These are phyloP conservation scores for Cymodocea nodosa DNA, from an alignment of 116 monocot genomes.

Conservation along the genomic window DNA sequence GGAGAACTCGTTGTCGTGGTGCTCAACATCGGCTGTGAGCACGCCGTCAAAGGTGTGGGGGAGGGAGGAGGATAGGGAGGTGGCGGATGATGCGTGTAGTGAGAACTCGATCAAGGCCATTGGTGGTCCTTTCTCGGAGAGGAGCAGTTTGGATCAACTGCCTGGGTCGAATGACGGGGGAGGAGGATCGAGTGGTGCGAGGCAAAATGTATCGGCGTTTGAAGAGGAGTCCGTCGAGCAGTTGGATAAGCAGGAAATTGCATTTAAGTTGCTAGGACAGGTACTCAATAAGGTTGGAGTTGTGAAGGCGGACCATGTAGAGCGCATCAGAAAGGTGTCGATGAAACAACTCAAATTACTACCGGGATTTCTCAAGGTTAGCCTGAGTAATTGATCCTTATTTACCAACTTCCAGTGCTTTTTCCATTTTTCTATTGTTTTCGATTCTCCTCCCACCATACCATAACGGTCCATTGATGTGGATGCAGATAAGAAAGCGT, in stretches of 20 bases:
- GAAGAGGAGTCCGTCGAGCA: constrained; percentile 61
- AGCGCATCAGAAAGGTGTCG: constrained; percentile 46
- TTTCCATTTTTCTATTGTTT: not conserved
- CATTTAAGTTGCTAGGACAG: constrained; percentile 63
- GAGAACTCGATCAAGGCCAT: constrained; percentile 22
- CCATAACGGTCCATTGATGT: not conserved
- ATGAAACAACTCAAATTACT: constrained; percentile 64
- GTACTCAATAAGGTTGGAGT: constrained; percentile 25
- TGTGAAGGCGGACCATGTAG: constrained; percentile 28
- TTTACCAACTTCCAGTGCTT: too few relatives aligned
- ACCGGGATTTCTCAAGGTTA: constrained; percentile 82
- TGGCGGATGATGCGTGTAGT: constrained; percentile 33
- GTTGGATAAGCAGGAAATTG: constrained; percentile 71
- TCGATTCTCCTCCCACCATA: not conserved
- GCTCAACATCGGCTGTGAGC: constrained; percentile 21
- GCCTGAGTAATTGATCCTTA: not conserved
- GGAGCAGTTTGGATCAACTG: constrained; percentile 32
- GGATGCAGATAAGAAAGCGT: constrained; percentile 66
- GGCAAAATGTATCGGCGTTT: constrained; percentile 27
- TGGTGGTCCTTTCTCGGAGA: constrained; percentile 17
- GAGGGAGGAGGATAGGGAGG: constrained; percentile 44
- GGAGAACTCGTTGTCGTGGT: constrained; percentile 16
- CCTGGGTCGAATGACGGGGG: constrained; percentile 9
- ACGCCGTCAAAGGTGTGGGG: constrained; percentile 43
- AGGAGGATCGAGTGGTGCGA: constrained; percentile 7